phyloP scores from a whole-genome alignment of 2,329 filamentous ascomycete genomes.

The Aureobasidium pullulans region DNA sequence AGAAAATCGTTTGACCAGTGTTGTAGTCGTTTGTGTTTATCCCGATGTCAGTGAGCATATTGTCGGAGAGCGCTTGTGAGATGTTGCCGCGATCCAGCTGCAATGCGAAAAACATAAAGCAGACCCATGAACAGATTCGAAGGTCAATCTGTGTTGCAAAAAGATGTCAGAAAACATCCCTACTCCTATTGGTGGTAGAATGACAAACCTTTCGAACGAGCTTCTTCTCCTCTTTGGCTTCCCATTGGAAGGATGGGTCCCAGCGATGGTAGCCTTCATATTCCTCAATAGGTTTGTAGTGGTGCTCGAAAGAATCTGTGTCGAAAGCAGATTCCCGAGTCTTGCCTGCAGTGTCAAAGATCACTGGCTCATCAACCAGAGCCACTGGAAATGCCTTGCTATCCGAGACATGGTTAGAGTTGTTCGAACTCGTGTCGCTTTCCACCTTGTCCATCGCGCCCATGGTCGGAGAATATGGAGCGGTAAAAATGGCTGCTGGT shows the following conservation, averaged over 20 bases:
- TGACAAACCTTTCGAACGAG: conserved; percentile 46
- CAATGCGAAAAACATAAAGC: conserved; percentile 48
- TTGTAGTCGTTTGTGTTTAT: conserved; percentile 43
- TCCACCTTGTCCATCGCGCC: neutral
- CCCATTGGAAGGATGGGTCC: conserved; percentile 52
- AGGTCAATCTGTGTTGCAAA: conserved; percentile 37
- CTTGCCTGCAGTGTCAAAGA: conserved; percentile 21
- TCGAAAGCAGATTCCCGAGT: conserved; percentile 26
- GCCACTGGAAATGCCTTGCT: conserved; percentile 18
- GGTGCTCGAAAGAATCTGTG: conserved; percentile 28
- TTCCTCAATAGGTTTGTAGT: conserved; percentile 45
- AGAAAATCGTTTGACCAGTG: conserved; percentile 35
- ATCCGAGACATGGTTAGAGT: conserved; percentile 3
- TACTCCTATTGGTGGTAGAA: neutral
- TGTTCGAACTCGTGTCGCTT: conserved; percentile 2
- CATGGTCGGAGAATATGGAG: neutral
- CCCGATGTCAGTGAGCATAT: conserved; percentile 49
- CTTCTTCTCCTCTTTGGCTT: conserved; percentile 47
- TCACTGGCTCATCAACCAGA: conserved; percentile 15
- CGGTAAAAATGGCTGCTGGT: neutral
- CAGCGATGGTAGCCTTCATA: conserved; percentile 56
- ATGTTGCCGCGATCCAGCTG: conserved; percentile 52
- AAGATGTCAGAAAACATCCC: conserved; percentile 30
- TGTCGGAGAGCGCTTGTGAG: conserved; percentile 48
- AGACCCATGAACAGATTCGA: conserved; percentile 45